Percentiles rank a stretch among this genome's conserved stretches.
Conservation (phyloP, 2,329 filamentous ascomycete species). For the Trichophyton verrucosum region DNA sequence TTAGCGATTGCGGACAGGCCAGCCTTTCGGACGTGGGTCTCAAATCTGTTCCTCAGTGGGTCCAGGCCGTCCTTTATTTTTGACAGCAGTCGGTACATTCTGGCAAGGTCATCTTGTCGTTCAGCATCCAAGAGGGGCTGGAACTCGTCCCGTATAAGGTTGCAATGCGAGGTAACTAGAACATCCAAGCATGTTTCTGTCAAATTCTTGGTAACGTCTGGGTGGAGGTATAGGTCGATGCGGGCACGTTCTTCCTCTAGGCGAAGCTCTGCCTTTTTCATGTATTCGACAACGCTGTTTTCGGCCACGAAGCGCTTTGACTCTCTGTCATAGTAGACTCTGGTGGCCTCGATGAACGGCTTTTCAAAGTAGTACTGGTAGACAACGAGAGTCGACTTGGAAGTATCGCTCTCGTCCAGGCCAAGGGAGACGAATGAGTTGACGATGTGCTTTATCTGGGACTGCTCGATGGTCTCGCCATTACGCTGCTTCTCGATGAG, state of each 20-base stretch:
- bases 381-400: slow-evolving; percentile 88
- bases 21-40: slow-evolving; percentile 82
- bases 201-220: slow-evolving; percentile 71
- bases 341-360: slow-evolving; percentile 78
- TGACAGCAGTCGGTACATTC: slow-evolving; percentile 88
- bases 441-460: slow-evolving; percentile 92
- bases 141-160: slow-evolving; percentile 85
- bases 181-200: slow-evolving; percentile 82
- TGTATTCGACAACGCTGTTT: slow-evolving; percentile 96
- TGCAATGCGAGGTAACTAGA: slow-evolving; percentile 77
- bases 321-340: slow-evolving; percentile 76
- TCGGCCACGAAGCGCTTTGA: slow-evolving; percentile 90
- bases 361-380: slow-evolving; percentile 87
- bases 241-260: slow-evolving; percentile 89
- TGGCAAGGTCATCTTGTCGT: slow-evolving; percentile 83
- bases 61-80: slow-evolving; percentile 86
- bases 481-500: slow-evolving; percentile 95
- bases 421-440: slow-evolving; percentile 94
- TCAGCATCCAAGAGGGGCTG: slow-evolving; percentile 88
- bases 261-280: slow-evolving; percentile 94
- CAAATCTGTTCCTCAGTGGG: slow-evolving; percentile 73
- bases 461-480: slow-evolving; percentile 93
- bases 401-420: slow-evolving; percentile 81
- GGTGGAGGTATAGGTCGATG: slow-evolving; percentile 80
- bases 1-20: slow-evolving; percentile 82